Evolutionary conservation across 2,329 filamentous ascomycete species (phyloP).

Genomic region (Sporothrix pseudoabietina): DNA sequence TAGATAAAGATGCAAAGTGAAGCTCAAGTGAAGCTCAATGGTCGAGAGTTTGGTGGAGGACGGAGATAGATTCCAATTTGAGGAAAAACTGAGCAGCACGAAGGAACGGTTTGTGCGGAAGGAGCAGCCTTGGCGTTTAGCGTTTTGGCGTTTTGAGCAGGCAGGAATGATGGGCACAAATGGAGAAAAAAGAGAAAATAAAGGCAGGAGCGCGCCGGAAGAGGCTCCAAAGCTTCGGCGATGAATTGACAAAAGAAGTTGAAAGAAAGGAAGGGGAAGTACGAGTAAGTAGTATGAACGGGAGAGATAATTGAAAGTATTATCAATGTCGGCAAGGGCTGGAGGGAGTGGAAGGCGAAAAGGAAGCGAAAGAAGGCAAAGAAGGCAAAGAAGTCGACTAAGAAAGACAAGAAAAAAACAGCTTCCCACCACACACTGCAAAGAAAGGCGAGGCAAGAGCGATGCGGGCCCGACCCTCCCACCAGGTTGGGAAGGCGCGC

Average conservation of each 20-base stretch:
- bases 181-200: background rate
- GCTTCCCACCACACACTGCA: background rate
- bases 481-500: background rate
- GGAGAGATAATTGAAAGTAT: background rate
- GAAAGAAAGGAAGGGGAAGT: background rate
- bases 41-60: background rate
- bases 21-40: background rate
- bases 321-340: background rate
- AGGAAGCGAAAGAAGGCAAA: background rate
- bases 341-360: background rate
- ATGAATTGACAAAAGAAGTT: background rate
- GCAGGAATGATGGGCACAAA: background rate
- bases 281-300: background rate
- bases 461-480: slow-evolving; percentile 2
- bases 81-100: background rate
- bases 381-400: background rate
- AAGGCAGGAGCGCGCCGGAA: background rate
- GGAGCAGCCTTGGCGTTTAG: background rate
- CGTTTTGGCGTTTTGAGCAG: background rate
- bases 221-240: background rate
- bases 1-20: background rate
- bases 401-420: background rate
- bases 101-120: background rate
- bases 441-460: background rate
- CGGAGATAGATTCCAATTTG: background rate